These are phyloP conservation scores for Pichia paraexigua DNA, from an alignment of 805 yeast genomes.

Conservation along the genomic window DNA sequence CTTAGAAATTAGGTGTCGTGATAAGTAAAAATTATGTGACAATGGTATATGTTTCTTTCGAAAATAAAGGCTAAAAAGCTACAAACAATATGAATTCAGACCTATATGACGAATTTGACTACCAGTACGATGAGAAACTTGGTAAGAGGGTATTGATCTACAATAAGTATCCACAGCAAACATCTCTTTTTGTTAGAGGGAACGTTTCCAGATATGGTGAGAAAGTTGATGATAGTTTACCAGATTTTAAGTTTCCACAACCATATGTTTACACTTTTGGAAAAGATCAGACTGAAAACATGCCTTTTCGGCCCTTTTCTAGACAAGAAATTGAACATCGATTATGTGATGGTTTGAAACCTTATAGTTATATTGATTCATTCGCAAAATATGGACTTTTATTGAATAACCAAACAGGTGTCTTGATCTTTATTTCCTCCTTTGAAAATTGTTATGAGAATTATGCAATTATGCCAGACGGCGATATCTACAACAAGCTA, in stretches of 20 bases:
- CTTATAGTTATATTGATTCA: not conserved
- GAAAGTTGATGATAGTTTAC: not conserved
- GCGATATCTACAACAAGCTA: not conserved
- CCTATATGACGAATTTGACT: not conserved
- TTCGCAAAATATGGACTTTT: not conserved
- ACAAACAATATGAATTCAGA: not conserved
- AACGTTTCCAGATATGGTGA: not conserved
- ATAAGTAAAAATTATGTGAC: not conserved
- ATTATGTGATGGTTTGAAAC: not conserved
- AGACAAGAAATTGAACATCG: not conserved
- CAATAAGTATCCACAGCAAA: not conserved
- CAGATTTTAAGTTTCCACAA: not conserved
- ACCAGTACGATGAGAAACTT: not conserved
- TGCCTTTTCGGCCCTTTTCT: not conserved
- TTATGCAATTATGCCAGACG: not conserved
- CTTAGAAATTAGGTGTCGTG: too few relatives aligned
- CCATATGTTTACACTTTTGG: not conserved
- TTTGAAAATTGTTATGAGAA: not conserved
- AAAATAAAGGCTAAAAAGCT: not conserved
- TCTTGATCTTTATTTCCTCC: not conserved
- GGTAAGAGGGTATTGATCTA: not conserved
- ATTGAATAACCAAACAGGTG: not conserved
- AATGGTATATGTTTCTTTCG: too few relatives aligned
- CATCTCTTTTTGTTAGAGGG: not conserved
- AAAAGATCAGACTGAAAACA: not conserved